A percentile compares a stretch with the other conserved stretches of the same genome.
phyloP scores from a whole-genome alignment of 306 rosid species.

The Medicago arabica region DNA sequence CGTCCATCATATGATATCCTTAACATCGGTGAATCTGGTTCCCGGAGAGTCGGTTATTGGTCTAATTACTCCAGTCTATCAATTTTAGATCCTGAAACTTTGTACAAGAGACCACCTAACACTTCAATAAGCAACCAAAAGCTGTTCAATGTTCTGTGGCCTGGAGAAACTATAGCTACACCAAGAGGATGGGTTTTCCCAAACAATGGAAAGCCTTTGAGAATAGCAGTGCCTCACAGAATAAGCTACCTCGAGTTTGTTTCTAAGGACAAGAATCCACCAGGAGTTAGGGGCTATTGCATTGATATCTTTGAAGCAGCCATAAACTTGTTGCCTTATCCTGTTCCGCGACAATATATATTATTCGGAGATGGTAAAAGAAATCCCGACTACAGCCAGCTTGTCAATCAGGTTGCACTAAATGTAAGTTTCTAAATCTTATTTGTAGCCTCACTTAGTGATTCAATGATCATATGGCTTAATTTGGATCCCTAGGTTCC shows the following conservation, averaged over 20 bases:
- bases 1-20: conserved; percentile 81
- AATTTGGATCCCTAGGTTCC: too few species aligned
- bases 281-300: conserved; percentile 82
- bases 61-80: conserved; percentile 82
- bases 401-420: conserved; percentile 62
- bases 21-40: conserved; percentile 73
- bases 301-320: conserved; percentile 97
- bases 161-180: conserved; percentile 62
- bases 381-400: conserved; percentile 60
- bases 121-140: conserved; percentile 55
- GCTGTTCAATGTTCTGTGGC: conserved; percentile 80
- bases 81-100: conserved; percentile 64
- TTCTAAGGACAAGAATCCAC: conserved; percentile 69
- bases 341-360: conserved; percentile 74
- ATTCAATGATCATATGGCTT: conserved; percentile 5
- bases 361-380: conserved; percentile 71
- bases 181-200: conserved; percentile 98
- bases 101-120: conserved; percentile 58
- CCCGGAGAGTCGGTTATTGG: conserved; percentile 82
- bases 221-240: conserved; percentile 84
- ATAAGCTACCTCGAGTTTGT: conserved; percentile 69
- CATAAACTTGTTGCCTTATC: conserved; percentile 80
- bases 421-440: conserved; percentile 68
- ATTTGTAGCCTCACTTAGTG: conserved; percentile 24
- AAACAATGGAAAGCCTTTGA: conserved; percentile 81